Conservation (phyloP, 805 yeast genomes). For the Starmerella vaccinii region DNA sequence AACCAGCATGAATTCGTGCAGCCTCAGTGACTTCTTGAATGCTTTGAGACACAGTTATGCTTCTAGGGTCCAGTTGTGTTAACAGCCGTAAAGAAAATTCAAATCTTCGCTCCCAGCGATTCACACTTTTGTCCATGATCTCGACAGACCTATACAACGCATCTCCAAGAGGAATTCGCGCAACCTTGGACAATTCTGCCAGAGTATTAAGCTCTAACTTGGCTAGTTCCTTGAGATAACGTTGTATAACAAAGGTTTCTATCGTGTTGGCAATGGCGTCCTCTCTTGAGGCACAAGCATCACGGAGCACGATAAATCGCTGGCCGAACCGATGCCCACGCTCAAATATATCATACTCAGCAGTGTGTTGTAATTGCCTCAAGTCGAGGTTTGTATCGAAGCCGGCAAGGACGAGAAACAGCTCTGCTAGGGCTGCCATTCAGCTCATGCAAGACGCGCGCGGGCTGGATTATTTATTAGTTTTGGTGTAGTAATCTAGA, state of each 20-base stretch:
- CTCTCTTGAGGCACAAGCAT: not conserved
- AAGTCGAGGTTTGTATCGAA: constrained; percentile 9
- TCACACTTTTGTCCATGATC: constrained; percentile 6
- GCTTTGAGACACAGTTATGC: not conserved
- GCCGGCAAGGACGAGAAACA: constrained; percentile 16
- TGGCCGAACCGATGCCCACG: constrained; percentile 11
- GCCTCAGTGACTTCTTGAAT: not conserved
- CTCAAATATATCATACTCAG: constrained; percentile 9
- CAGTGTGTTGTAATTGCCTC: constrained; percentile 6
- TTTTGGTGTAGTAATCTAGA: too few species aligned
- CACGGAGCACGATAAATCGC: constrained; percentile 1
- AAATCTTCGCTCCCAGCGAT: constrained; percentile 1
- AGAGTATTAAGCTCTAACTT: not conserved
- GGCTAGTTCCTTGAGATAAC: constrained; percentile 9
- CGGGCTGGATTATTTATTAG: too few species aligned
- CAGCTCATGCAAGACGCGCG: not conserved
- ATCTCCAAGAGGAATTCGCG: not conserved
- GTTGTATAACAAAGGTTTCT: constrained; percentile 1
- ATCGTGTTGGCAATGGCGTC: constrained; percentile 8
- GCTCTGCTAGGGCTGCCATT: constrained; percentile 14
- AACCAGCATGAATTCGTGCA: constrained; percentile 5
- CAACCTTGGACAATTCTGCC: not conserved
- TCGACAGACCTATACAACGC: not conserved
- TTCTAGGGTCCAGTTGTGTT: not conserved
- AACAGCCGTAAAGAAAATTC: not conserved